Evolutionary conservation across 2,329 filamentous ascomycete genomes (phyloP), one percentile per base, ranked within the genome.

Genomic region (Trichophyton schoenleinii): DNA sequence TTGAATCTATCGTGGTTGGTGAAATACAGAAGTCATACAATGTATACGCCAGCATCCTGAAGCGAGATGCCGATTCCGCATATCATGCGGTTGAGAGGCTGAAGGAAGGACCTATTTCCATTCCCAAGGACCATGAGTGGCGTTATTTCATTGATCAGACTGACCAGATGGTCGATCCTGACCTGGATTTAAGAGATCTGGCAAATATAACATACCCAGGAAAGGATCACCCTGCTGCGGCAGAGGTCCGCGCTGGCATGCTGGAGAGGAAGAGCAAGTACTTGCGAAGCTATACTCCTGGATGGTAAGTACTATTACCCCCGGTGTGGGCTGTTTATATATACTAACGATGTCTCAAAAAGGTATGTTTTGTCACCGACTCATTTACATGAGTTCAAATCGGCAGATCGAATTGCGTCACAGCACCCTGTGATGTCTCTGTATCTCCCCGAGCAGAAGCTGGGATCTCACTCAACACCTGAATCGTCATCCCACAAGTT

Each of bases 21-120:
- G 94, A 99, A 74, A 95, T 99, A 48, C 94, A 99, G 71, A 97
- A 97, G 74, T 91, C 94, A 0, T 97, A 96, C 77, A 96, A 94
- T 69, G 91, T 91, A 1, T 90, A 96, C 67, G 89, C 91, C 25
- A 88, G 87, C 60, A 95, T 97, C 65, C 78, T 97, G 63, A 95
- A 92, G 77, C 87, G 91, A 55, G 92, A 97, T 71, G 88, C 90
- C 8, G 91, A 95, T 66, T 86, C 89, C 60, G 84, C 87, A 38
- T 89, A 90, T 70, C 82, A 82, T 61, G 82, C 89, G 1, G 83
- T 92, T 9, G 90, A 95, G 63, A 87, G 88, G 68, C 83, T 99
- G 1, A 88, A 89, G 49, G 83, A 82, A 44, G 91, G 92, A 0
- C 91, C 92, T 1, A 85, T 97, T 63, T 82, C 87, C n/a, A 94